Conservation (phyloP, 192 early-diverging fungal species). For the Coemansia brasiliensis region DNA sequence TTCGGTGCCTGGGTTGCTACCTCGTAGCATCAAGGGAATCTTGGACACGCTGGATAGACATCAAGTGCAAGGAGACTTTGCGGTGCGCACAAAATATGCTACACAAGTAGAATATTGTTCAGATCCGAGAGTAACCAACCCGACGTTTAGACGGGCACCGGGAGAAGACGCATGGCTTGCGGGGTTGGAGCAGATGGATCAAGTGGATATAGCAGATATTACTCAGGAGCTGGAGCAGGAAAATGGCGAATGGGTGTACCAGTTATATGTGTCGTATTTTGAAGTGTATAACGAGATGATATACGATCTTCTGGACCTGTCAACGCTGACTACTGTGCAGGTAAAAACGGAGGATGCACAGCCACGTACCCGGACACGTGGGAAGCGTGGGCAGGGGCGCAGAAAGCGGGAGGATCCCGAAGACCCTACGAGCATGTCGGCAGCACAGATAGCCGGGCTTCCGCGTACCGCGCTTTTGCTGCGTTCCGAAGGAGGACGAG, state of each 20-base stretch:
- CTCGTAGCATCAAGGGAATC: slow-evolving; percentile 60
- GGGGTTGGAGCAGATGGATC: slow-evolving; percentile 8
- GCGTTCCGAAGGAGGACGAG: slow-evolving; percentile 40
- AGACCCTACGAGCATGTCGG: slow-evolving; percentile 31
- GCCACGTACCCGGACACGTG: neutral
- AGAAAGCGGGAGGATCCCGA: slow-evolving; percentile 12
- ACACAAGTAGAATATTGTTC: slow-evolving; percentile 50
- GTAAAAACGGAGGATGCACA: slow-evolving; percentile 8
- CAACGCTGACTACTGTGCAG: slow-evolving; percentile 47
- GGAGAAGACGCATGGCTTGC: slow-evolving; percentile 49
- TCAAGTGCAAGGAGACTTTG: slow-evolving; percentile 39
- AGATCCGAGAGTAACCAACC: slow-evolving; percentile 28
- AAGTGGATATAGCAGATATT: slow-evolving; percentile 15
- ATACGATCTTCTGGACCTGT: slow-evolving; percentile 73
- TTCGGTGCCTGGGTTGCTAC: slow-evolving; percentile 57
- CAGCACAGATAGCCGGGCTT: slow-evolving; percentile 27
- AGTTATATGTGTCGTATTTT: slow-evolving; percentile 84
- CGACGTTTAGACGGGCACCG: slow-evolving; percentile 32
- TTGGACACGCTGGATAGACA: slow-evolving; percentile 56
- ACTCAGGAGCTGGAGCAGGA: slow-evolving; percentile 19
- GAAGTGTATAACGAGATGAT: slow-evolving; percentile 90
- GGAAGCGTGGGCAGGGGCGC: slow-evolving; percentile 1
- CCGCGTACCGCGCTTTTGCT: slow-evolving; percentile 27
- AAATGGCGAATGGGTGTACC: slow-evolving; percentile 63
- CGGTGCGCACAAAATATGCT: slow-evolving; percentile 34